Base-by-base conservation (phyloP, 305 asterid species). In the Rubia peregrina region DNA sequence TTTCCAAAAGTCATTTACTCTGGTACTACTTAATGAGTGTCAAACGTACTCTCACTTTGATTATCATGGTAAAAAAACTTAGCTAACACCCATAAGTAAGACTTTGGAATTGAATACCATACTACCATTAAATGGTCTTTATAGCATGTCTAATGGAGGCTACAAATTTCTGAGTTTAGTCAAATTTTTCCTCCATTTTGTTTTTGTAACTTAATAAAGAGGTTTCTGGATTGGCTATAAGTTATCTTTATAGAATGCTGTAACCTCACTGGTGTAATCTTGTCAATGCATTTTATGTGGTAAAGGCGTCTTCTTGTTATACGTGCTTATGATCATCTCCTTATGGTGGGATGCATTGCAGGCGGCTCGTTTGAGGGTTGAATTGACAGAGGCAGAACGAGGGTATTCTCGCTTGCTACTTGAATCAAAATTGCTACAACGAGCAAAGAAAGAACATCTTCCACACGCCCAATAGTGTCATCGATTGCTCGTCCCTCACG, bases 371-470 rank as follows among this genome's bases (percentile, higher is more conserved):
- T 85, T 89, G 40, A 74, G 57, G 75, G 75, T 14, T 65, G 88
- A 85, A 73, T 57, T 91, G 72, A 72, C 59, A 67, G 85, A 80
- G 76, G 82, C 84, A n/a, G 85, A 75, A 1, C 81, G 77, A 0
- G 85, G 78, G 76, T 82, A 85, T 59, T 84, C 80, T 61, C 90
- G 85, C 30, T 60, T 90, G 86, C 79, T 82, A 75, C 66, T 83
- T 49, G 89, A 90, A 71, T 73, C 82, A 8, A 83, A 79, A 51
- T 1, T 73, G 56, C 63, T 86, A 80, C 96, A 87, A 69, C 85
- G 71, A 76, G 77, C 73, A 73, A 84, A 80, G 76, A 66, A 9
- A 73, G 89, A 75, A 75, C 83, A 79, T 38, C 40, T 3, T 38
- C 24, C 17, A 33, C 44, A 7, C 7, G 14, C 9, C n/a, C 61